Conservation (phyloP, 257 asterid species). For the Nicotiana tomentosiformis region DNA sequence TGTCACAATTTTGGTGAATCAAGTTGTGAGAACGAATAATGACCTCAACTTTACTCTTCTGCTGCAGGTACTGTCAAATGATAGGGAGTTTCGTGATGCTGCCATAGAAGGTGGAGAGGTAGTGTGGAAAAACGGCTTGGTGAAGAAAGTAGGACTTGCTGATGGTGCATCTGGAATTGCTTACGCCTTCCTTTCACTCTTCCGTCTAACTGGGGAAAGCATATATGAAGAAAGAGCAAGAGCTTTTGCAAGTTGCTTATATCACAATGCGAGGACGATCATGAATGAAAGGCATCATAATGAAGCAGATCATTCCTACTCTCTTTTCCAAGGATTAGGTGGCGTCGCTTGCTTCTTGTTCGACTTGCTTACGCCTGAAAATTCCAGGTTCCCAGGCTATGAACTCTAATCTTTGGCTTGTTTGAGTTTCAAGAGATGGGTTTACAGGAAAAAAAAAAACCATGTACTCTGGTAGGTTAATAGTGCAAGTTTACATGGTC, state of each 20-base stretch:
- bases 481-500: neutral
- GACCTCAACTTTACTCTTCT: neutral
- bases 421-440: neutral
- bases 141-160: slow-evolving; percentile 60
- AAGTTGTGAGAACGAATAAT: neutral
- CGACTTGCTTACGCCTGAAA: slow-evolving; percentile 35
- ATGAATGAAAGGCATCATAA: slow-evolving; percentile 1
- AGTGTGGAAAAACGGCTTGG: slow-evolving; percentile 73
- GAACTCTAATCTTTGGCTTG: slow-evolving; percentile 35
- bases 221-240: slow-evolving; percentile 61
- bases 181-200: slow-evolving; percentile 57
- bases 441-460: neutral
- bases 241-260: slow-evolving; percentile 60
- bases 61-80: slow-evolving; percentile 43
- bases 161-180: slow-evolving; percentile 74
- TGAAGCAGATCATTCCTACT: slow-evolving; percentile 36
- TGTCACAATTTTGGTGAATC: neutral
- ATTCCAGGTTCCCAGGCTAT: slow-evolving; percentile 62
- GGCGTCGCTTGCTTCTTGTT: slow-evolving; percentile 69
- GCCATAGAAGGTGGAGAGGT: slow-evolving; percentile 89
- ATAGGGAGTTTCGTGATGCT: slow-evolving; percentile 64
- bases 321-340: slow-evolving; percentile 64
- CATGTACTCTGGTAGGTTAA: neutral
- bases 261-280: slow-evolving; percentile 23
- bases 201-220: slow-evolving; percentile 57